A percentile compares a stretch with the other conserved stretches of the same genome.
These are phyloP conservation scores for Leucaena leucocephala DNA, from an alignment of 306 rosid species.

Conservation along the genomic window DNA sequence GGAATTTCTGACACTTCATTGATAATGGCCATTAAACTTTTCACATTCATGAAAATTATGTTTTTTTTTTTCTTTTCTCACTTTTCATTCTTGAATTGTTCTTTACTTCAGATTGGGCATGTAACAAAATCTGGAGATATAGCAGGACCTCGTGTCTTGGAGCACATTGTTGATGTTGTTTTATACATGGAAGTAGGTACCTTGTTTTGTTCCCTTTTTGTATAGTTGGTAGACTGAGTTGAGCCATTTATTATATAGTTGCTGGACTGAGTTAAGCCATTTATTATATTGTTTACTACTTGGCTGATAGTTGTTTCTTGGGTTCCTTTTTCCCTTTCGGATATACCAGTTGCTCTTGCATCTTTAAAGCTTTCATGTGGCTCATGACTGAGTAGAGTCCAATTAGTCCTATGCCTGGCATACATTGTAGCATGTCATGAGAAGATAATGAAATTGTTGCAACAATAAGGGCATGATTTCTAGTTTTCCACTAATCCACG, in stretches of 20 bases:
- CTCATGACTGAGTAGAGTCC: constrained; percentile 3
- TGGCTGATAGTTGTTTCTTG: constrained; percentile 17
- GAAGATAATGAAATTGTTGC: constrained; percentile 23
- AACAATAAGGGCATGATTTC: constrained; percentile 11
- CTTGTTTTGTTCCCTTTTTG: constrained; percentile 43
- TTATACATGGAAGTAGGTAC: constrained; percentile 92
- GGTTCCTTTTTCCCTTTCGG: constrained; percentile 5
- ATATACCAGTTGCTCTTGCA: not conserved
- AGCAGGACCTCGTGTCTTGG: constrained; percentile 95
- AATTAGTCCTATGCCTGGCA: not conserved
- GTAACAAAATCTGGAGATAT: constrained; percentile 90
- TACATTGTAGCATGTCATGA: constrained; percentile 20
- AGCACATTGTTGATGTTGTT: constrained; percentile 93
- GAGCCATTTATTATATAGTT: constrained; percentile 34
- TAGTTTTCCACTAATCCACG: constrained; percentile 30
- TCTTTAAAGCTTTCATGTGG: constrained; percentile 18
- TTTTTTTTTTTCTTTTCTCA: not conserved
- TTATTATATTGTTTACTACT: constrained; percentile 29
- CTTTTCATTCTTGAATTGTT: constrained; percentile 27
- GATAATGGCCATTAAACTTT: constrained; percentile 20
- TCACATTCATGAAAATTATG: constrained; percentile 18
- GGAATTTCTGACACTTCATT: constrained; percentile 18
- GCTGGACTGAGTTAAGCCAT: constrained; percentile 26
- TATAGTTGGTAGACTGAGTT: constrained; percentile 35
- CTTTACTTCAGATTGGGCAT: constrained; percentile 75